Conservation (phyloP, 768 basidiomycete genomes). For the Paxillus ammoniavirescens region DNA sequence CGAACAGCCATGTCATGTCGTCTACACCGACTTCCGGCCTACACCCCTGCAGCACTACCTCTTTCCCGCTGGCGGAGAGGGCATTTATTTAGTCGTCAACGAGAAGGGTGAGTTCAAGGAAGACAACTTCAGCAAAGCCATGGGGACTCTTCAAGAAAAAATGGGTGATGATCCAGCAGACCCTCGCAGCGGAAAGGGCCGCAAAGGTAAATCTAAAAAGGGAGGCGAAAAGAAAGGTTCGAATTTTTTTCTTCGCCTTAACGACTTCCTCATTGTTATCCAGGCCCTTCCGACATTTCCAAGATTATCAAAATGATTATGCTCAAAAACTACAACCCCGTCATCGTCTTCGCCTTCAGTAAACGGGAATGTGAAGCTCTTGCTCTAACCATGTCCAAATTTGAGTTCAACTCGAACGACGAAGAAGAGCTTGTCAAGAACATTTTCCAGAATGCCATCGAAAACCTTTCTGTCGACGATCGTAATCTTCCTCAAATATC, state of each 20-base stretch:
- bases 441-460: constrained; percentile 95
- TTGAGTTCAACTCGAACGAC: constrained; percentile 91
- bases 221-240: constrained; percentile 91
- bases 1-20: constrained; percentile 97
- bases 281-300: constrained; percentile 90
- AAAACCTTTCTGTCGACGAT: constrained; percentile 84
- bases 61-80: constrained; percentile 94
- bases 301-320: constrained; percentile 99
- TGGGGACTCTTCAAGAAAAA: constrained; percentile 86
- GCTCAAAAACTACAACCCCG: constrained; percentile 95
- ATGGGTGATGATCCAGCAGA: constrained; percentile 93
- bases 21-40: constrained; percentile 98
- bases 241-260: neutral
- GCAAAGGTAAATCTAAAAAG: constrained; percentile 90
- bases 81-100: constrained; percentile 97
- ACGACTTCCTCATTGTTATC: constrained; percentile 10
- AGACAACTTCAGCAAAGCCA: constrained; percentile 96
- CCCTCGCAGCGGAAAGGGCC: constrained; percentile 77
- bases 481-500: constrained; percentile 89
- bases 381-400: constrained; percentile 89
- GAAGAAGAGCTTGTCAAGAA: constrained; percentile 84
- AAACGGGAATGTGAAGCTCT: constrained; percentile 96
- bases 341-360: constrained; percentile 97
- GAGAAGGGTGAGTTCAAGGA: constrained; percentile 97
- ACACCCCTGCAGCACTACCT: constrained; percentile 98